Percentiles rank a stretch among this genome's conserved stretches.
Evolutionary conservation across 306 rosid genomes (phyloP).

Genomic region (Canavalia ensiformis): DNA sequence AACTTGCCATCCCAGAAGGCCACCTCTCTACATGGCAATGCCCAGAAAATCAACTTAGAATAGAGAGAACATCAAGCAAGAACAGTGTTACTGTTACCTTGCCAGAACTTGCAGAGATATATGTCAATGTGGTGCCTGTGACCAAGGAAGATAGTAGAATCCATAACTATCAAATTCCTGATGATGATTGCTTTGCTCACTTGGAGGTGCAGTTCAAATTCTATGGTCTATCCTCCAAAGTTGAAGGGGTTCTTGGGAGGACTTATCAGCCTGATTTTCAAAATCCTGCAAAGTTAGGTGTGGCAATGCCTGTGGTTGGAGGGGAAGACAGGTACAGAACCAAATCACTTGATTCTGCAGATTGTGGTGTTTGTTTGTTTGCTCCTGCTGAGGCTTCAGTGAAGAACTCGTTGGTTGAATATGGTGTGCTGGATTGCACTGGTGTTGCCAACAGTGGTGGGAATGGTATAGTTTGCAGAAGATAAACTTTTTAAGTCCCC

Average conservation of each 20-base stretch:
- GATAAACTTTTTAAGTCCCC: constrained; percentile 40
- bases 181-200: constrained; percentile 77
- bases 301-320: constrained; percentile 86
- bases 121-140: constrained; percentile 76
- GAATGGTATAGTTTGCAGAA: constrained; percentile 83
- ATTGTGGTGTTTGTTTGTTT: constrained; percentile 70
- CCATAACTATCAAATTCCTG: constrained; percentile 79
- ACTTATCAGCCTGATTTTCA: constrained; percentile 83
- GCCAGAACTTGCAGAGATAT: constrained; percentile 69
- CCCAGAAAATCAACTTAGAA: constrained; percentile 49
- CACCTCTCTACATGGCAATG: constrained; percentile 65
- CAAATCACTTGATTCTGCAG: constrained; percentile 70
- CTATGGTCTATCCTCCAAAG: constrained; percentile 64
- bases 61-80: constrained; percentile 72
- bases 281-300: constrained; percentile 79
- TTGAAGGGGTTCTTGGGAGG: constrained; percentile 91
- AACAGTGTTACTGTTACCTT: constrained; percentile 65
- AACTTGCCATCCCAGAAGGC: constrained; percentile 62
- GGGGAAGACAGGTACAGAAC: constrained; percentile 83
- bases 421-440: constrained; percentile 67
- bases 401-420: constrained; percentile 41
- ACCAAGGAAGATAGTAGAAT: constrained; percentile 81
- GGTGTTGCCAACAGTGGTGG: constrained; percentile 68
- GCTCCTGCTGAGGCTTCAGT: constrained; percentile 42
- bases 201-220: constrained; percentile 89